These are phyloP conservation scores for Sporobolomyces phaffii DNA, from an alignment of 768 basidiomycete species.

Conservation along the genomic window DNA sequence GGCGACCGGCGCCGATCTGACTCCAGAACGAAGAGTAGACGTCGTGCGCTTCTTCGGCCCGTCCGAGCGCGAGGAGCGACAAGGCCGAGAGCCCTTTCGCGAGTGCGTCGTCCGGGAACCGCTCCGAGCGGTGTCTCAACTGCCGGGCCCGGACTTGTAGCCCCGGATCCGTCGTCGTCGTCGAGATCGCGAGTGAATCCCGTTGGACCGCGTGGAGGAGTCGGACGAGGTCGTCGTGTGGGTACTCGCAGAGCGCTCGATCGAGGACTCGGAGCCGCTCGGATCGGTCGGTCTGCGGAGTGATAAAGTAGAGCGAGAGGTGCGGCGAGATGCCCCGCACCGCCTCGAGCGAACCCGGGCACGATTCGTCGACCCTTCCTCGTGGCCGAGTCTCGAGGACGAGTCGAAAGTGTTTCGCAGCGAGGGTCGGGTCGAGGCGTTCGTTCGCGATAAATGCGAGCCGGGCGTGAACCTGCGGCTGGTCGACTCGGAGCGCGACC, in stretches of 20 bases:
- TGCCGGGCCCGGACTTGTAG: not conserved
- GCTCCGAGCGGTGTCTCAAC: not conserved
- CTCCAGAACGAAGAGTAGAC: slow-evolving; percentile 12
- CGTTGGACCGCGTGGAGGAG: slow-evolving; percentile 7
- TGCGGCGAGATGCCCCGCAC: slow-evolving; percentile 7
- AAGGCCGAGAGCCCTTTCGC: slow-evolving; percentile 5
- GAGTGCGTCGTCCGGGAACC: not conserved
- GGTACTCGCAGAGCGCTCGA: not conserved
- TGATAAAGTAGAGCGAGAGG: slow-evolving; percentile 11
- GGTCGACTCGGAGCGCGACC: slow-evolving; percentile 1
- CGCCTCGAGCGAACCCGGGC: not conserved
- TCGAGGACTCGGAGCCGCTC: slow-evolving; percentile 8
- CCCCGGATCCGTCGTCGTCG: not conserved
- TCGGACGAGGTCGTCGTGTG: slow-evolving; percentile 16
- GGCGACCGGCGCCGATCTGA: not conserved
- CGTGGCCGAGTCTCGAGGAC: not conserved
- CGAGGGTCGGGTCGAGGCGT: not conserved
- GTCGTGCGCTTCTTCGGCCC: not conserved
- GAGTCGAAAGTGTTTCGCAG: not conserved
- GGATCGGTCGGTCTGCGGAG: not conserved
- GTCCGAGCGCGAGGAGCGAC: not conserved
- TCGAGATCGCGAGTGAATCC: not conserved
- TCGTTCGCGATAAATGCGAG: slow-evolving; percentile 32
- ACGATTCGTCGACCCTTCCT: slow-evolving; percentile 1
- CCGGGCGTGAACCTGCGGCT: slow-evolving; percentile 31